Percentiles rank a stretch among this genome's conserved stretches.
phyloP scores from a whole-genome alignment of 73 alveolate species.

The Blepharisma stoltei region DNA sequence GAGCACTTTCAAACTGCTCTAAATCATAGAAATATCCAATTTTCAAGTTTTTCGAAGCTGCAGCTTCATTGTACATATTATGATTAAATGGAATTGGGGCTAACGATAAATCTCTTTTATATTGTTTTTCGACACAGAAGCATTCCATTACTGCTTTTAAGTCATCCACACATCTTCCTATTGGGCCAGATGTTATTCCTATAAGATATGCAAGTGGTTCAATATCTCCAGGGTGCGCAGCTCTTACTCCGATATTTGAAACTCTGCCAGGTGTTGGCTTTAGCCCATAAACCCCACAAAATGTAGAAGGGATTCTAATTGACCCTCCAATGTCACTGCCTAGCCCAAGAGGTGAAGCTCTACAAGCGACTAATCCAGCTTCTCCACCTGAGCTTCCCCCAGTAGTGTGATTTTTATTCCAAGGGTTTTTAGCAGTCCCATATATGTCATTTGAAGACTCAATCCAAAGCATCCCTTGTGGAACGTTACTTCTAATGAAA shows the following conservation, averaged over 20 bases:
- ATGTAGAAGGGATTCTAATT: conserved; percentile 63
- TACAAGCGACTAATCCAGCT: conserved; percentile 63
- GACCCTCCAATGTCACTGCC: conserved; percentile 78
- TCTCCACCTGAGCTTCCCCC: conserved; percentile 79
- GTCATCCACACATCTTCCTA: conserved; percentile 40
- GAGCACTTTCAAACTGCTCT: conserved; percentile 27
- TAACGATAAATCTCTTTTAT: not conserved
- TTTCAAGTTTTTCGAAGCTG: conserved; percentile 43
- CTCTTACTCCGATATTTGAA: not conserved
- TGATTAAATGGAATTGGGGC: conserved; percentile 41
- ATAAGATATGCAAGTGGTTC: not conserved
- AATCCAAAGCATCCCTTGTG: conserved; percentile 32
- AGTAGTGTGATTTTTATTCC: conserved; percentile 54
- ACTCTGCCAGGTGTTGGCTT: conserved; percentile 61
- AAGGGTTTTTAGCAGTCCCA: conserved; percentile 68
- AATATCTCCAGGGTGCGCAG: not conserved
- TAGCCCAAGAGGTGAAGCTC: conserved; percentile 55
- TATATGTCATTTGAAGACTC: conserved; percentile 36
- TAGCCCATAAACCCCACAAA: conserved; percentile 66
- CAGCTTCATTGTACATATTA: conserved; percentile 1
- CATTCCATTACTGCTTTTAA: conserved; percentile 25
- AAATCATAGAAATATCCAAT: conserved; percentile 62
- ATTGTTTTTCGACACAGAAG: not conserved
- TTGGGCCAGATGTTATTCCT: conserved; percentile 35
- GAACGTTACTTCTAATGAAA: conserved; percentile 36